Conservation (phyloP, 2,329 filamentous ascomycete species). For the Sporothrix luriei region DNA sequence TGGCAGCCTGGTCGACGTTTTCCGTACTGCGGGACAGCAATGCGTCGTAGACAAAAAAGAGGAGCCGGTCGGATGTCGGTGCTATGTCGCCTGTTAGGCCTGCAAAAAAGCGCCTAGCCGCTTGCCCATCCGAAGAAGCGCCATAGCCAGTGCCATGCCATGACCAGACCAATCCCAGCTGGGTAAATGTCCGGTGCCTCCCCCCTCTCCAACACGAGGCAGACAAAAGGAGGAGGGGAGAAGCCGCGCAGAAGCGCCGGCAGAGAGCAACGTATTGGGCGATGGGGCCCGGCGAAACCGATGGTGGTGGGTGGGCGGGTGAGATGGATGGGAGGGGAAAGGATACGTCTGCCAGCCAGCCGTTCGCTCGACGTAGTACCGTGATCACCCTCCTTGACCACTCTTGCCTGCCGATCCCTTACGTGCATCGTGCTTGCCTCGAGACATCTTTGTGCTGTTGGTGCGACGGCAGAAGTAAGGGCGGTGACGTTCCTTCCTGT, state of each 20-base stretch:
- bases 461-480: conserved; percentile 1
- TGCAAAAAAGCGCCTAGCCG: conserved; percentile 26
- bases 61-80: conserved; percentile 31
- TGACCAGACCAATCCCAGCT: conserved; percentile 17
- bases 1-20: background rate
- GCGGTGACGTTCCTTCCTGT: background rate
- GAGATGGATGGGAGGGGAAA: background rate
- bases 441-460: background rate
- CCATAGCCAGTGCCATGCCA: conserved; percentile 27
- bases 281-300: conserved; percentile 7
- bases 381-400: too few relatives aligned
- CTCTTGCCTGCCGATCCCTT: conserved; percentile 18
- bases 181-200: conserved; percentile 22
- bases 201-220: conserved; percentile 12
- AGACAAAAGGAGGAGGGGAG: background rate
- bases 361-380: too few relatives aligned
- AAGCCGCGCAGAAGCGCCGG: conserved; percentile 25
- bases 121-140: conserved; percentile 32
- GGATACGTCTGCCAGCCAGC: too few relatives aligned
- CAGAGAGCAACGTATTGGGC: background rate
- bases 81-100: conserved; percentile 23
- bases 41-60: background rate
- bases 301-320: conserved; percentile 9
- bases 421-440: conserved; percentile 18
- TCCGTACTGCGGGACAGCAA: background rate